phyloP scores from a whole-genome alignment of 306 rosid genomes.

The Fragaria nilgerrensis region DNA sequence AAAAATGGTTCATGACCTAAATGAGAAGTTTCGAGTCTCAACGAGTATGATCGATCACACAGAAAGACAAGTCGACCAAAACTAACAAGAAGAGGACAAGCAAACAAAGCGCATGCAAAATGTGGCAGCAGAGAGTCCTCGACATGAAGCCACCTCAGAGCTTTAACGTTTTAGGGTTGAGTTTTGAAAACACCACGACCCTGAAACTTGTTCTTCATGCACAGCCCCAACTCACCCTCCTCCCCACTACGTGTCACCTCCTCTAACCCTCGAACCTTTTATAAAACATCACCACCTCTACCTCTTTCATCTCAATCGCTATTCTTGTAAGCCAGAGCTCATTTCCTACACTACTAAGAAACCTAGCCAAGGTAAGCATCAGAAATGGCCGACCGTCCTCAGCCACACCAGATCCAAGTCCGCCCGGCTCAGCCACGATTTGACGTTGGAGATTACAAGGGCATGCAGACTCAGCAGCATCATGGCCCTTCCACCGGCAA shows the following conservation, averaged over 20 bases:
- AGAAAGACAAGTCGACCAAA: conserved; percentile 12
- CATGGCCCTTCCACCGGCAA: conserved; percentile 46
- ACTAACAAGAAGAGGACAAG: conserved; percentile 21
- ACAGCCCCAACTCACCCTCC: conserved; percentile 61
- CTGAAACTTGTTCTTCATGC: conserved; percentile 86
- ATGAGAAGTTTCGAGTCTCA: neutral
- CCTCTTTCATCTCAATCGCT: neutral
- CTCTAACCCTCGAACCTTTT: conserved; percentile 26
- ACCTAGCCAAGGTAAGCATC: neutral
- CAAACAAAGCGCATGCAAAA: neutral
- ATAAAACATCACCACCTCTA: conserved; percentile 32
- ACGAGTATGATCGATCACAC: neutral
- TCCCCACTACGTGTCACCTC: conserved; percentile 56
- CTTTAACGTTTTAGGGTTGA: neutral
- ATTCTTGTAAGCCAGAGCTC: neutral
- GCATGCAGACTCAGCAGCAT: neutral
- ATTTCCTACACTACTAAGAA: neutral
- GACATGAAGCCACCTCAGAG: conserved; percentile 20
- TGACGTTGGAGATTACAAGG: conserved; percentile 7
- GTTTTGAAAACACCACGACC: neutral
- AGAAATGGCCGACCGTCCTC: conserved; percentile 63
- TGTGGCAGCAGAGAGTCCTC: conserved; percentile 28
- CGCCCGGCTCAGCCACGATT: conserved; percentile 40
- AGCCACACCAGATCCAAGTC: conserved; percentile 58
- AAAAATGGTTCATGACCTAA: neutral